phyloP scores from a whole-genome alignment of 2,329 filamentous ascomycete genomes.

The Pyrenophora seminiperda region DNA sequence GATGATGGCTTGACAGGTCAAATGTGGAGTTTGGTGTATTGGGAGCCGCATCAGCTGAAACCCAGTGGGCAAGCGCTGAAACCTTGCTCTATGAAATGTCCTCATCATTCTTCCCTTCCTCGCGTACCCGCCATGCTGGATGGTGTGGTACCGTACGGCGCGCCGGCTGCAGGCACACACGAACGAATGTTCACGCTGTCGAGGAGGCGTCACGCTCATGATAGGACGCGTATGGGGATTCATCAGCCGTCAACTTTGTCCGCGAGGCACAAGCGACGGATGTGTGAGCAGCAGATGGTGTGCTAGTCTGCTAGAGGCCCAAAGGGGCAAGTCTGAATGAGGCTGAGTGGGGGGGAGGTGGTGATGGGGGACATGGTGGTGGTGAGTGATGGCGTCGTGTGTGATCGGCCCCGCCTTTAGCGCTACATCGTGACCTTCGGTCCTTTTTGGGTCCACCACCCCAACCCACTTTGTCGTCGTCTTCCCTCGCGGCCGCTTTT shows the following conservation, averaged over 20 bases:
- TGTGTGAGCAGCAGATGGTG: conserved; percentile 28
- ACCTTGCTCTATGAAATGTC: neutral
- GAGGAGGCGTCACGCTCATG: conserved; percentile 18
- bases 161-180: conserved; percentile 19
- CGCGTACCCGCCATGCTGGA: conserved; percentile 4
- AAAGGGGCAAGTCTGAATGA: conserved; percentile 29
- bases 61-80: conserved; percentile 14
- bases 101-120: neutral
- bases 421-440: conserved; percentile 15
- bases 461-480: neutral
- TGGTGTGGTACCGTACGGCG: conserved; percentile 6
- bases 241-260: conserved; percentile 30
- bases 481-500: conserved; percentile 10
- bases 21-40: conserved; percentile 30
- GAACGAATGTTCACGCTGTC: conserved; percentile 38
- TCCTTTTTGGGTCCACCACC: conserved; percentile 12
- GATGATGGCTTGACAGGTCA: conserved; percentile 1
- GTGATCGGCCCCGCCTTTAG: conserved; percentile 28
- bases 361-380: conserved; percentile 13
- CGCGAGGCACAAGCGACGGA: conserved; percentile 30
- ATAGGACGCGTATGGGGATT: conserved; percentile 22
- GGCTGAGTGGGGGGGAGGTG: conserved; percentile 27
- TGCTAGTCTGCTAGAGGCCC: conserved; percentile 16
- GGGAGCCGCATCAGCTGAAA: conserved; percentile 32
- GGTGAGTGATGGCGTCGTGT: conserved; percentile 26